Percentiles rank a stretch among this genome's conserved stretches.
These are phyloP conservation scores for Orbilia blumenaviensis DNA, from an alignment of 2,329 filamentous ascomycete species.

Conservation along the genomic window DNA sequence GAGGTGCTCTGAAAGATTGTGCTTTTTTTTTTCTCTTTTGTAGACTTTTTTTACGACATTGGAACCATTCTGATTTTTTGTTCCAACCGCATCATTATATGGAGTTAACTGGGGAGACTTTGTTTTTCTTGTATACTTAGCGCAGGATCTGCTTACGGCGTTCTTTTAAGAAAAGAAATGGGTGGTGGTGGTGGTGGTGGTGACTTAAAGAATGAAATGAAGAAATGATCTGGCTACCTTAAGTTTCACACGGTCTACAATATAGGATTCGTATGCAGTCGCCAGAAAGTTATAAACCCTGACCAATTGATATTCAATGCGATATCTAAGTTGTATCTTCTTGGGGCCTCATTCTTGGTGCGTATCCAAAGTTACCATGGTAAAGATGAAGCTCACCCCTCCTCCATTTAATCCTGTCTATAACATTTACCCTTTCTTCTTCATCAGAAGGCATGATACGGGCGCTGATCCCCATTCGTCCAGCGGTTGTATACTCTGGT, in stretches of 20 bases:
- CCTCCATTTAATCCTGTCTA: background rate
- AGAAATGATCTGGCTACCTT: background rate
- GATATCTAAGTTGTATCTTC: no score
- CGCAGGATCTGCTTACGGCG: constrained; percentile 34
- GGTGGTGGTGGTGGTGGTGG: background rate
- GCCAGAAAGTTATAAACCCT: no score
- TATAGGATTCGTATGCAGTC: no score
- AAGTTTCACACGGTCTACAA: no score
- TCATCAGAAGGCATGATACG: background rate
- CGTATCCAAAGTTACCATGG: no score
- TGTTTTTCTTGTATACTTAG: constrained; percentile 43
- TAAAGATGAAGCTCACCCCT: background rate
- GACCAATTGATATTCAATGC: no score
- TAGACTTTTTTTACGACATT: background rate
- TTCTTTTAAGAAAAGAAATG: constrained; percentile 27
- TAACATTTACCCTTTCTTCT: background rate
- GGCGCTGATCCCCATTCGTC: background rate
- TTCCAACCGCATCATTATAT: constrained; percentile 44
- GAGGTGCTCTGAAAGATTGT: background rate
- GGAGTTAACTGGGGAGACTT: constrained; percentile 30
- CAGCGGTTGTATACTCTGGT: background rate
- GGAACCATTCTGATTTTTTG: background rate
- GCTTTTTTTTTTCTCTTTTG: background rate
- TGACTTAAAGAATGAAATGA: constrained; percentile 2
- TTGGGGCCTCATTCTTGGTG: no score